Evolutionary conservation across 179 eudicot species (phyloP), one percentile per base, ranked within the genome.

Genomic region (Drosera spatulata): DNA sequence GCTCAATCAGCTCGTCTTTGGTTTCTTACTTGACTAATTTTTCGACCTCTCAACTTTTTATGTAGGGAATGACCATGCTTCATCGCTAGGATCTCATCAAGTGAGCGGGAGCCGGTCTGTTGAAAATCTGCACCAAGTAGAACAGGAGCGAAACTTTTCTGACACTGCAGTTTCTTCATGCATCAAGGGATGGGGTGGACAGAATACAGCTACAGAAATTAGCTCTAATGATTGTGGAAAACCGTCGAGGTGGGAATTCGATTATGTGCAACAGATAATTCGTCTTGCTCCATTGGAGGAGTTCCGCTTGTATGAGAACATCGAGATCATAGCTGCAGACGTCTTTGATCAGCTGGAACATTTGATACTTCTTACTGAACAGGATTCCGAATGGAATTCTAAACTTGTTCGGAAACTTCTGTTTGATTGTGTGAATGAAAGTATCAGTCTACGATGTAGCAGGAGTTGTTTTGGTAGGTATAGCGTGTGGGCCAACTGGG

Each of bases 271-370:
- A 63, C 69, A 78, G 58, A 57, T 82, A 60, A 71, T 94, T 60
- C 69, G 67, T 73, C 60, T 66, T 64, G 75, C 83, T 2, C 82
- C 74, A 15, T 55, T 86, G 43, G 63, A 86, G 49, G 85, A 82
- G 61, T 68, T 69, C 59, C 59, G 66, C 2, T 64, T 83, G 48
- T 80, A 75, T 57, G 79, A 70, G 56, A 77, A 74, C 52, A 74
- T 63, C 66, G 56, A 64, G 38, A 58, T 74, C 46, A 70, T 94
- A 61, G 70, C 69, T 43, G 77, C 80, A n/a, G 55, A 60, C 51
- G 71, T 90, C 61, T 94, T 81, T 58, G 82, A 85, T 61, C 71
- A 68, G 65, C 71, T 83, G 63, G 97, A 90, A 70, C 79, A 75
- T 76, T 78, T 61, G 65, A 73, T 71, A 55, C 54, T 38, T 39